Evolutionary conservation across 2,329 filamentous ascomycete species (phyloP).

Genomic region (Trichophyton mentagrophytes): DNA sequence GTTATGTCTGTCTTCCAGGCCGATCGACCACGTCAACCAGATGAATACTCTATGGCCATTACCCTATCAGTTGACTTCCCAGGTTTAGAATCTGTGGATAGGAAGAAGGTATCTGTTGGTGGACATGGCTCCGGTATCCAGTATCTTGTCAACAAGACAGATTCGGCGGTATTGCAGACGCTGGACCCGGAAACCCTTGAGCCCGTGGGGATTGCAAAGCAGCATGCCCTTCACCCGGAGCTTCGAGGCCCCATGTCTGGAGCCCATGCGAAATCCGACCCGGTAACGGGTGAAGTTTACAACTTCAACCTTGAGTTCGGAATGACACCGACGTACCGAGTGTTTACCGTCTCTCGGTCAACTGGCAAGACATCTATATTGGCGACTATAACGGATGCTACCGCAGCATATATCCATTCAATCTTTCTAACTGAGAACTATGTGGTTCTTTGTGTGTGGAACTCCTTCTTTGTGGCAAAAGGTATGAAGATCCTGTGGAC

Average conservation of each 20-base stretch:
- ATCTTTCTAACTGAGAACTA: conserved; percentile 60
- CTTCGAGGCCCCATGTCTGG: conserved; percentile 55
- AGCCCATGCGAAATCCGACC: conserved; percentile 61
- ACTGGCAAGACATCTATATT: conserved; percentile 58
- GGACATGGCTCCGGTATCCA: conserved; percentile 29
- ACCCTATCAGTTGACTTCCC: conserved; percentile 54
- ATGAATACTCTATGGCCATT: conserved; percentile 50
- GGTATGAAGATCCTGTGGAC: conserved; percentile 53
- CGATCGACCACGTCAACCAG: conserved; percentile 14
- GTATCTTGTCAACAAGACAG: conserved; percentile 48
- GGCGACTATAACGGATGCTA: conserved; percentile 46
- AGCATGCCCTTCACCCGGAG: conserved; percentile 51
- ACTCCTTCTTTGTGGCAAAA: conserved; percentile 44
- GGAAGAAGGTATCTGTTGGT: conserved; percentile 11
- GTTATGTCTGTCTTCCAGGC: conserved; percentile 48
- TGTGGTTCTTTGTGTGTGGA: conserved; percentile 61
- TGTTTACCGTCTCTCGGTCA: conserved; percentile 52
- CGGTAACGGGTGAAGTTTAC: conserved; percentile 59
- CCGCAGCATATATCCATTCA: conserved; percentile 68
- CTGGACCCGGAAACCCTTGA: conserved; percentile 61
- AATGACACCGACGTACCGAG: conserved; percentile 46
- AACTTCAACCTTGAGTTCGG: conserved; percentile 69
- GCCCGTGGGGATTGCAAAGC: conserved; percentile 51
- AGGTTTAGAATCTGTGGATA: conserved; percentile 30
- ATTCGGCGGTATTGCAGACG: conserved; percentile 45